These are phyloP conservation scores for Cinchona pubescens DNA, from an alignment of 257 asterid species.

Conservation along the genomic window DNA sequence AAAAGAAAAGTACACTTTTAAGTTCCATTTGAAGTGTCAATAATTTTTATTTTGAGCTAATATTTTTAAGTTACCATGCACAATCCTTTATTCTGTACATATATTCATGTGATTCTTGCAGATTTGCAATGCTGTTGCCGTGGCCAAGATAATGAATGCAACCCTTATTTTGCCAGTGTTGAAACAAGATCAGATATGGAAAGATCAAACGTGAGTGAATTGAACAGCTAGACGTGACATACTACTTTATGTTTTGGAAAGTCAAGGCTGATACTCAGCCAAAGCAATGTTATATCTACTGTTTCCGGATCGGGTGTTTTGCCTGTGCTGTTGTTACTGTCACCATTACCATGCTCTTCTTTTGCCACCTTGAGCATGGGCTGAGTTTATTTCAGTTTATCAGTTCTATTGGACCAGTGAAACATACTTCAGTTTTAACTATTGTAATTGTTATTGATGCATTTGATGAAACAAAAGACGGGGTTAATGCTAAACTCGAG, in stretches of 20 bases:
- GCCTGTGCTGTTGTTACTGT: neutral
- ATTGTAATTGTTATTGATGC: neutral
- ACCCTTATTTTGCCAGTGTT: conserved; percentile 95
- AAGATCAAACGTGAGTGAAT: conserved; percentile 92
- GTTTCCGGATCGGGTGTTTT: neutral
- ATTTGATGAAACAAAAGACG: too few relatives aligned
- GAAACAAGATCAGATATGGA: conserved; percentile 99
- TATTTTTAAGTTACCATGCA: conserved; percentile 11
- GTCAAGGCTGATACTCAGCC: neutral
- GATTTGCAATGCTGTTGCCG: conserved; percentile 99
- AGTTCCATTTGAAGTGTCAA: neutral
- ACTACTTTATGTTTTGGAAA: neutral
- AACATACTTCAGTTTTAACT: neutral
- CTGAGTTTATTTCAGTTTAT: neutral
- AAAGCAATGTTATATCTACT: neutral
- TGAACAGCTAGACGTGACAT: conserved; percentile 9
- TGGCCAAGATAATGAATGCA: conserved; percentile 94
- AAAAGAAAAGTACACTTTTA: too few relatives aligned
- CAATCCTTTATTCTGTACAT: conserved; percentile 13
- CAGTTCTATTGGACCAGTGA: neutral
- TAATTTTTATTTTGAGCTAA: neutral
- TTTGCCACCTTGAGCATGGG: neutral
- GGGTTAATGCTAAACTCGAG: too few relatives aligned
- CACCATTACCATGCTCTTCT: neutral
- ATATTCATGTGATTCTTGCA: conserved; percentile 33